Evolutionary conservation across 805 yeast species (phyloP).

Genomic region (Starmerella riodocensis): DNA sequence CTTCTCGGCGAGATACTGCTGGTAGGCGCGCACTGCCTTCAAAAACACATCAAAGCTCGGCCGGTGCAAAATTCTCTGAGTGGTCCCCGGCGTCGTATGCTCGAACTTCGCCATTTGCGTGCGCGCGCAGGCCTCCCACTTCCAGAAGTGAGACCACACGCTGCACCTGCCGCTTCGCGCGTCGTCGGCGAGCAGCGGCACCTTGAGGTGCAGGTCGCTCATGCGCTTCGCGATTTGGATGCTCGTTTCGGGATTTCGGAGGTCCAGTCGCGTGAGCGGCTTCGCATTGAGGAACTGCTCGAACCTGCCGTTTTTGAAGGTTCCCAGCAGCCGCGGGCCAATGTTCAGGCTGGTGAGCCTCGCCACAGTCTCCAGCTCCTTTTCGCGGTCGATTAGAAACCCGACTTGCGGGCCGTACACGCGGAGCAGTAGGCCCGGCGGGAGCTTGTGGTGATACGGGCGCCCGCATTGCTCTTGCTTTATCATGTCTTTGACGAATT

Average conservation of each 20-base stretch:
- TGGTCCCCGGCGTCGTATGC: constrained; percentile 27
- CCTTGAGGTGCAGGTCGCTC: constrained; percentile 82
- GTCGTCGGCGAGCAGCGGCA: constrained; percentile 50
- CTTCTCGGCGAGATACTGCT: constrained; percentile 44
- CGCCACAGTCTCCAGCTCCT: constrained; percentile 58
- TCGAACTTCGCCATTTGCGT: constrained; percentile 33
- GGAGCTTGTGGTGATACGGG: constrained; percentile 25
- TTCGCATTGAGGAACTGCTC: constrained; percentile 82
- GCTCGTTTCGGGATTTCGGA: constrained; percentile 62
- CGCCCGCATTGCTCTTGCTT: constrained; percentile 25
- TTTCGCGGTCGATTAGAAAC: constrained; percentile 70
- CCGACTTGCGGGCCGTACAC: constrained; percentile 83
- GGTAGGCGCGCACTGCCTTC: constrained; percentile 38
- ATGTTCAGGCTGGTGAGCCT: constrained; percentile 65
- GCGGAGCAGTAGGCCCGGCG: constrained; percentile 58
- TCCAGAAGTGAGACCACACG: constrained; percentile 53
- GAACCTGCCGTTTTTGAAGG: constrained; percentile 81
- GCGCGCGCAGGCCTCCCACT: constrained; percentile 50
- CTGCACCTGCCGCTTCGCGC: constrained; percentile 47
- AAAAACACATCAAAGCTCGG: constrained; percentile 33
- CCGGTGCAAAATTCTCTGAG: constrained; percentile 11
- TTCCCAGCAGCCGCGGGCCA: constrained; percentile 82
- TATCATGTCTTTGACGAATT: constrained; percentile 26
- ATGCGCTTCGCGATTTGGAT: constrained; percentile 87
- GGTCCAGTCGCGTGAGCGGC: constrained; percentile 59